Base-by-base conservation (phyloP, 2,329 filamentous ascomycete genomes). In the Apiospora hydei region DNA sequence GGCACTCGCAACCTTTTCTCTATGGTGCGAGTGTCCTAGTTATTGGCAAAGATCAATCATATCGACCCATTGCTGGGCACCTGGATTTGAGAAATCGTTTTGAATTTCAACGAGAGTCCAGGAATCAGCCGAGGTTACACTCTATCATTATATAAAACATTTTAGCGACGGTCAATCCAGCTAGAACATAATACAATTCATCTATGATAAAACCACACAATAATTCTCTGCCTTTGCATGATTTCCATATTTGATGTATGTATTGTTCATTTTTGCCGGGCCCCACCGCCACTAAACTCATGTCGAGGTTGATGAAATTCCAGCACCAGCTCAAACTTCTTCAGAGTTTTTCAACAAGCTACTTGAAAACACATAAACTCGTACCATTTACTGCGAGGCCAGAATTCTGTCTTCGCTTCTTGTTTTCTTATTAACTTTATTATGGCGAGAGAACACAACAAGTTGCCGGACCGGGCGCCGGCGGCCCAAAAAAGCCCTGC, bases 91-190 rank as follows among this genome's bases (percentile, higher is more conserved):
- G 86, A 86, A 80, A 82, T 86, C 86, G 86, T 88, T 83, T 86
- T 88, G 85, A 82, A 82, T 80, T 78, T 88, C 83, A 74, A 81
- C 80, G 86, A 88, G 76, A 85, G 82, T 82, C 80, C 84, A 86
- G 86, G 86, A 88, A 88, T 88, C 86, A 88, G 86, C 86, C 87
- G 87, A 87, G 87, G 86, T 85, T 83, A 88, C 86, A 88, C 86
- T 8, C 6, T 41, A 64, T 41, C 10, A n/a, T 8, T 41, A 41
- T 10, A 24, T 8, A 24, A 38, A 2, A 38, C 7, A 21, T 16
- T 38, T 38, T 38, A 38, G 30, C 21, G 16, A 61, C 53, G 7
- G 18, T 30, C 26, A 38, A 10, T 11, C 8, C 16, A 21, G 21
- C 34, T 11, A n/a, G 6, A 8, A 49, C n/a, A 49, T 53, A 26